phyloP scores from a whole-genome alignment of 2,329 filamentous ascomycete species.

The Alternaria triticimaculans region DNA sequence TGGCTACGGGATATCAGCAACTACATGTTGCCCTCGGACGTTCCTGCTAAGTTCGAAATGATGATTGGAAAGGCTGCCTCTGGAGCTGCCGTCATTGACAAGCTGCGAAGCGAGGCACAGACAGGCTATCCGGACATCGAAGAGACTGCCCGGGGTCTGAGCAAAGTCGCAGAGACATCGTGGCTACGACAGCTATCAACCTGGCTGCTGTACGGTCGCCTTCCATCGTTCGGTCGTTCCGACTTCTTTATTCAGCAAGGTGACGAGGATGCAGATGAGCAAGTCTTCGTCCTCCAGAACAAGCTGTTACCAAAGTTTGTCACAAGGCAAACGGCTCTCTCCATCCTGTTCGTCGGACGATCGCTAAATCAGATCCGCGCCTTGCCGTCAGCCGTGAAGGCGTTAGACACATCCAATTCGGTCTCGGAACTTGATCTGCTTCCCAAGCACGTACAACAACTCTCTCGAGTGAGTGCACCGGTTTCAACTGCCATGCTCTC shows the following conservation, averaged over 20 bases:
- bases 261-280: slow-evolving; percentile 42
- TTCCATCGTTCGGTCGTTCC: slow-evolving; percentile 76
- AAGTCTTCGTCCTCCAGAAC: slow-evolving; percentile 36
- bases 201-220: slow-evolving; percentile 87
- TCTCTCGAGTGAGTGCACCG: slow-evolving; percentile 74
- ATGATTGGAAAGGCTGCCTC: slow-evolving; percentile 55
- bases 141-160: slow-evolving; percentile 73
- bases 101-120: slow-evolving; percentile 75
- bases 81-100: slow-evolving; percentile 78
- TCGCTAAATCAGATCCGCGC: slow-evolving; percentile 82
- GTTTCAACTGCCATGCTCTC: slow-evolving; percentile 75
- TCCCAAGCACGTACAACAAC: slow-evolving; percentile 70
- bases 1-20: slow-evolving; percentile 80
- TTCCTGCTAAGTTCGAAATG: slow-evolving; percentile 17
- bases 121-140: slow-evolving; percentile 91
- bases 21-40: slow-evolving; percentile 65
- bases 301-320: slow-evolving; percentile 81
- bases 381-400: slow-evolving; percentile 38
- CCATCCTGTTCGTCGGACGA: slow-evolving; percentile 88
- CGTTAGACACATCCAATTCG: slow-evolving; percentile 32
- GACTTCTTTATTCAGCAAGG: slow-evolving; percentile 79
- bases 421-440: slow-evolving; percentile 65
- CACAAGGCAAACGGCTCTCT: slow-evolving; percentile 73
- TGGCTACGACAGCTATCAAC: slow-evolving; percentile 91
- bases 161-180: slow-evolving; percentile 80